Conservation (phyloP, 2,329 filamentous ascomycete genomes). For the Fusarium compactum region DNA sequence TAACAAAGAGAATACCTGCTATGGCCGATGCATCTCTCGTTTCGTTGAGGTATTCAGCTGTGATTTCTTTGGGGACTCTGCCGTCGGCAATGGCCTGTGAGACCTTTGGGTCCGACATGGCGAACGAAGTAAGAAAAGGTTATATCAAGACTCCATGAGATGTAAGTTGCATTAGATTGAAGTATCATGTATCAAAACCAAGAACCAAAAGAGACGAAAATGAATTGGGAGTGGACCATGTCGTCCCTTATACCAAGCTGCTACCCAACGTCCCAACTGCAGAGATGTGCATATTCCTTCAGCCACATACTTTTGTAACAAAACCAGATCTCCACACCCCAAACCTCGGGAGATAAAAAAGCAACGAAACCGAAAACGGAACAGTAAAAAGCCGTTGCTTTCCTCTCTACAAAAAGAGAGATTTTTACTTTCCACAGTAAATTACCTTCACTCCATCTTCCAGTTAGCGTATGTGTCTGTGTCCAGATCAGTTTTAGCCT, state of each 20-base stretch:
- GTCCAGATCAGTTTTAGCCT: slow-evolving; percentile 1
- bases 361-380: not conserved
- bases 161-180: not conserved
- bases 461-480: not conserved
- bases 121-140: not conserved
- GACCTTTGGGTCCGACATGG: slow-evolving; percentile 47
- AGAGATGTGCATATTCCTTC: not conserved
- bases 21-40: slow-evolving; percentile 54
- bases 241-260: slow-evolving; percentile 27
- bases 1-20: slow-evolving; percentile 55
- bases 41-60: slow-evolving; percentile 52
- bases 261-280: not conserved
- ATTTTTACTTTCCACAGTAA: slow-evolving; percentile 5
- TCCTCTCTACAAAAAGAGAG: not conserved
- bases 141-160: slow-evolving; percentile 18
- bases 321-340: not conserved
- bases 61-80: slow-evolving; percentile 52
- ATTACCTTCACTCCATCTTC: slow-evolving; percentile 16
- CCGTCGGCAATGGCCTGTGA: slow-evolving; percentile 52
- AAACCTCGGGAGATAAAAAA: not conserved
- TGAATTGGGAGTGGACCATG: not conserved
- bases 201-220: not conserved
- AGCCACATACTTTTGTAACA: not conserved
- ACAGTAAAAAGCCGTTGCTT: not conserved
- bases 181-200: not conserved